A percentile compares a stretch with the other conserved stretches of the same genome.
Evolutionary conservation across 2,329 filamentous ascomycete species (phyloP).

Genomic region (Chalara sp.): DNA sequence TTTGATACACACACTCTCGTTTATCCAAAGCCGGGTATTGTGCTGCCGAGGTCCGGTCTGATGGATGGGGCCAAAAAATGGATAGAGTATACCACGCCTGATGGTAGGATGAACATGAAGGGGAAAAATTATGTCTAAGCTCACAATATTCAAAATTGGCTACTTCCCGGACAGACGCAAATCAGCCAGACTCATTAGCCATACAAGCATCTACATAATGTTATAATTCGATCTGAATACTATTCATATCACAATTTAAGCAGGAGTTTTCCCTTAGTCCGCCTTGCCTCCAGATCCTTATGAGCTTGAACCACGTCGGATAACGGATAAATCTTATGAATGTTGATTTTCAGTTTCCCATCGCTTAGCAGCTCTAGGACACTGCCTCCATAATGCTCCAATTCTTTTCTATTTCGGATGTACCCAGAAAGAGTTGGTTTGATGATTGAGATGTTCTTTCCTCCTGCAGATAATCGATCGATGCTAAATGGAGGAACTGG

Average conservation of each 20-base stretch:
- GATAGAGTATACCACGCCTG: too few relatives aligned
- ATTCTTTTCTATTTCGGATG: conserved; percentile 61
- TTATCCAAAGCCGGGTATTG: too few relatives aligned
- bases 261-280: conserved; percentile 78
- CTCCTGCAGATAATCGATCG: conserved; percentile 41
- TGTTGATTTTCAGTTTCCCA: conserved; percentile 62
- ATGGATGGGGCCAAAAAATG: too few relatives aligned
- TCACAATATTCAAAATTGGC: too few relatives aligned
- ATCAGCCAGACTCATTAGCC: too few relatives aligned
- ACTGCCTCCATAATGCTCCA: conserved; percentile 62
- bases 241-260: conserved; percentile 47
- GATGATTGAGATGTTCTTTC: conserved; percentile 72
- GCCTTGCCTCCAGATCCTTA: conserved; percentile 70
- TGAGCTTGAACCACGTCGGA: conserved; percentile 68
- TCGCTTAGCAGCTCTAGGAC: conserved; percentile 66
- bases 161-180: too few relatives aligned
- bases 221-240: too few relatives aligned
- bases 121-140: too few relatives aligned
- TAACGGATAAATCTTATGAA: conserved; percentile 74
- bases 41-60: too few relatives aligned
- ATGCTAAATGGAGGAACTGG: conserved; percentile 61
- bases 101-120: too few relatives aligned
- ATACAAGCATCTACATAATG: too few relatives aligned
- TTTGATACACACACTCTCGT: too few relatives aligned
- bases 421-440: conserved; percentile 71